phyloP scores from a whole-genome alignment of 2,329 filamentous ascomycete genomes.

The Epichloe coenophiala region DNA sequence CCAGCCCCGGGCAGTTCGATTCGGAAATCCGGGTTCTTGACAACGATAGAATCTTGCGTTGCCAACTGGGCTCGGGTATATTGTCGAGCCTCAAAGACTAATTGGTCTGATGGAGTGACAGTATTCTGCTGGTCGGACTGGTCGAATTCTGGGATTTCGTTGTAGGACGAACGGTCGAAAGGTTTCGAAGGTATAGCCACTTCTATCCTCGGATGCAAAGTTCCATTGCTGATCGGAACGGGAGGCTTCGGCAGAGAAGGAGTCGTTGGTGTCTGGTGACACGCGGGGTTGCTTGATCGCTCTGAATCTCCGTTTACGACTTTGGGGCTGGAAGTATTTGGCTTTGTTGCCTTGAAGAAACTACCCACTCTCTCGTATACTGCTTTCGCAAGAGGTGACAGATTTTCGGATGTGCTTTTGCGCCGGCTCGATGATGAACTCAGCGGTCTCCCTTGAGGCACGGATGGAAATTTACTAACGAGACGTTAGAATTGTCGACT shows the following conservation, averaged over 20 bases:
- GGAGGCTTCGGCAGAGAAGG: not conserved
- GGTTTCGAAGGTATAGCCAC: slow-evolving; percentile 33
- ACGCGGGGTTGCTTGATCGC: slow-evolving; percentile 9
- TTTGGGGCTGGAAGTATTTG: slow-evolving; percentile 16
- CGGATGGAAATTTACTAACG: slow-evolving; percentile 37
- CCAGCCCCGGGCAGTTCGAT: slow-evolving; percentile 32
- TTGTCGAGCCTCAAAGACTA: slow-evolving; percentile 5
- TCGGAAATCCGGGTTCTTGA: slow-evolving; percentile 21
- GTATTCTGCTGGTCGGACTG: slow-evolving; percentile 6
- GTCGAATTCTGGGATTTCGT: slow-evolving; percentile 16
- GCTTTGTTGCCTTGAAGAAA: slow-evolving; percentile 26
- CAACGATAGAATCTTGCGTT: not conserved
- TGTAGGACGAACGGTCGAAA: slow-evolving; percentile 23
- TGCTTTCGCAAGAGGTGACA: slow-evolving; percentile 34
- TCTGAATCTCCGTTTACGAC: slow-evolving; percentile 23
- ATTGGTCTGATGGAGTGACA: slow-evolving; percentile 7
- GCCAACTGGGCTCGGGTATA: slow-evolving; percentile 4
- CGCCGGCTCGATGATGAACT: slow-evolving; percentile 9
- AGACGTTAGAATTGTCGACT: not conserved
- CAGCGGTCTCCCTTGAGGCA: slow-evolving; percentile 10
- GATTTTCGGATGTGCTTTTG: slow-evolving; percentile 23
- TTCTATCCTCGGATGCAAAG: slow-evolving; percentile 25
- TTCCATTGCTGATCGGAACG: not conserved
- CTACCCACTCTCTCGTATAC: slow-evolving; percentile 28
- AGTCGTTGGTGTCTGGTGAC: slow-evolving; percentile 4